Conservation (phyloP, 768 basidiomycete species). For the Tremella mesenterica region DNA sequence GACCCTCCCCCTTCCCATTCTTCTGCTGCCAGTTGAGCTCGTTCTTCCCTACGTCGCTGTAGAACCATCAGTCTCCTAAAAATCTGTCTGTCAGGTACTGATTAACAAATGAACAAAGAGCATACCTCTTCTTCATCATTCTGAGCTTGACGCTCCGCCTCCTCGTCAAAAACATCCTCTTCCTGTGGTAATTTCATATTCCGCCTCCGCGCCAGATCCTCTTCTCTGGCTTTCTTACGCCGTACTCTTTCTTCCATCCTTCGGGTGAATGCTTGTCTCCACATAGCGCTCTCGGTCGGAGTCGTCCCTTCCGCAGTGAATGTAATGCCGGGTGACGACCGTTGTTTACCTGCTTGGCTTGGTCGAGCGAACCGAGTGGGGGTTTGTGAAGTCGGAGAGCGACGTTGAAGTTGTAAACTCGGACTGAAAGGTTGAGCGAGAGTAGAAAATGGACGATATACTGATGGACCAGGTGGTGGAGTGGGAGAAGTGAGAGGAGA, state of each 20-base stretch:
- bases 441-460: not conserved
- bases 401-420: conserved; percentile 1
- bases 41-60: conserved; percentile 19
- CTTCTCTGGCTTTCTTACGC: conserved; percentile 13
- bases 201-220: conserved; percentile 18
- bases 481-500: not conserved
- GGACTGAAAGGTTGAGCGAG: conserved; percentile 11
- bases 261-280: conserved; percentile 24
- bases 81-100: conserved; percentile 15
- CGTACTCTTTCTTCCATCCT: conserved; percentile 26
- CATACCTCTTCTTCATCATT: conserved; percentile 37
- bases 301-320: conserved; percentile 19
- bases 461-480: not conserved
- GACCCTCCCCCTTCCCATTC: conserved; percentile 29
- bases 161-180: conserved; percentile 17
- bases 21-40: conserved; percentile 17
- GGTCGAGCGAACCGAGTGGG: conserved; percentile 5
- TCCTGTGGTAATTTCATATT: not conserved
- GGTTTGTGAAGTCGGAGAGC: not conserved
- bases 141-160: conserved; percentile 29
- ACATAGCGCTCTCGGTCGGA: conserved; percentile 28
- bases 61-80: conserved; percentile 30
- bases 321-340: not conserved
- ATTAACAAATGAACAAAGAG: not conserved
- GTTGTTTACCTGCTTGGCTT: not conserved